Conservation (phyloP, 73 alveolate genomes). For the Paraurostyla sp. region DNA sequence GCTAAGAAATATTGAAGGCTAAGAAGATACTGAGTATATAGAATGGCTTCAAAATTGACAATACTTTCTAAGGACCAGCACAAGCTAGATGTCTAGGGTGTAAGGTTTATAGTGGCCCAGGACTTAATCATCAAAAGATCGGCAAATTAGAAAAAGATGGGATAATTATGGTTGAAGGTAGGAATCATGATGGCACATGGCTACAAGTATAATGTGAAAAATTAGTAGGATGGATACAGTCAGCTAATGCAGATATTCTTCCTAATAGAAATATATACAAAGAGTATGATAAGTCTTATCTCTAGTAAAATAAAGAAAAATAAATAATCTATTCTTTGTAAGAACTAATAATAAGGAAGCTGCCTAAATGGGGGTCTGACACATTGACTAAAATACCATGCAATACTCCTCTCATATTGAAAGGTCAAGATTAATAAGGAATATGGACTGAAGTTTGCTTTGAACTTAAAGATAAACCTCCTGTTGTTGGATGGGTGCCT, state of each 20-base stretch:
- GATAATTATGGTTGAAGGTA: not conserved
- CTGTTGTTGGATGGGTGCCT: slow-evolving; percentile 31
- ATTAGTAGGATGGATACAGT: not conserved
- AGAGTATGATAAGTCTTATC: not conserved
- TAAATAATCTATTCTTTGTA: not conserved
- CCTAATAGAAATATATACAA: slow-evolving; percentile 25
- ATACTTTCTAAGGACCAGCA: not conserved
- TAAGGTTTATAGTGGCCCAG: slow-evolving; percentile 63
- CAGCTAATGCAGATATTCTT: not conserved
- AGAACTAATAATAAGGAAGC: not conserved
- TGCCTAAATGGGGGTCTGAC: not conserved
- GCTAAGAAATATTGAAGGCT: not conserved
- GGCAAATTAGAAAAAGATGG: slow-evolving; percentile 66
- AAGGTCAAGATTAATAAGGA: not conserved
- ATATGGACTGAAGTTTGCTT: not conserved
- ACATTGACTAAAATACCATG: not conserved
- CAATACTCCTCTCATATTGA: not conserved
- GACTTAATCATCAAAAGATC: slow-evolving; percentile 35
- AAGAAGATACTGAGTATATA: not conserved
- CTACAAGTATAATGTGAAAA: not conserved
- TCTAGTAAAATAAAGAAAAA: not conserved
- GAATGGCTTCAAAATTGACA: slow-evolving; percentile 6
- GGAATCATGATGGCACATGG: slow-evolving; percentile 46
- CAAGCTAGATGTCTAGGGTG: slow-evolving; percentile 64
- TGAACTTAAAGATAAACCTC: not conserved